phyloP scores from a whole-genome alignment of 805 yeast species.

The Ogataea saltuana region DNA sequence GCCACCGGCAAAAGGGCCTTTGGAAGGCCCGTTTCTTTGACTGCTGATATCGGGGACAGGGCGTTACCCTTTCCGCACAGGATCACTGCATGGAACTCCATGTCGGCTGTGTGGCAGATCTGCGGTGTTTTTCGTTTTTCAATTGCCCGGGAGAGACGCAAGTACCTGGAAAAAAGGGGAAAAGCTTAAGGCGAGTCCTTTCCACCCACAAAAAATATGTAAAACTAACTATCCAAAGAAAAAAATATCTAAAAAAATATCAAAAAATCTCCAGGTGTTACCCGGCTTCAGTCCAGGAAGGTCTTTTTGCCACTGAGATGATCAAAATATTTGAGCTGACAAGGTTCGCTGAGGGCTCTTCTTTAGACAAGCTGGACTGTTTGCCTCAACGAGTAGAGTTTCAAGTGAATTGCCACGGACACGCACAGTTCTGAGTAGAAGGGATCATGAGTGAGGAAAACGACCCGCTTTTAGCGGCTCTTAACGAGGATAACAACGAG shows the following conservation, averaged over 20 bases:
- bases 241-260: no score
- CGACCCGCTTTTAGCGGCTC: slow-evolving; percentile 77
- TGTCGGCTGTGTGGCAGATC: slow-evolving; percentile 28
- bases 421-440: no score
- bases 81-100: slow-evolving; percentile 92
- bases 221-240: no score
- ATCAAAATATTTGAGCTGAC: neutral
- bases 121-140: neutral
- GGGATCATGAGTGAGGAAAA: slow-evolving; percentile 46
- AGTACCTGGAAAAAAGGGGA: neutral
- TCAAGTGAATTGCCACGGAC: slow-evolving; percentile 4
- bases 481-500: slow-evolving; percentile 41
- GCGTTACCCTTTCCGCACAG: slow-evolving; percentile 83
- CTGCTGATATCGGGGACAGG: slow-evolving; percentile 69
- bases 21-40: slow-evolving; percentile 62
- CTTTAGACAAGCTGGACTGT: no score
- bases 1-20: slow-evolving; percentile 91
- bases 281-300: neutral
- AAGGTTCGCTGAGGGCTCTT: no score
- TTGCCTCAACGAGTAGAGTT: no score
- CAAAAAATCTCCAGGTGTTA: neutral
- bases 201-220: no score
- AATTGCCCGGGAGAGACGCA: neutral
- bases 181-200: no score
- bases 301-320: slow-evolving; percentile 7